phyloP scores from a whole-genome alignment of 768 basidiomycete genomes.

The Sporobolomyces roseus region DNA sequence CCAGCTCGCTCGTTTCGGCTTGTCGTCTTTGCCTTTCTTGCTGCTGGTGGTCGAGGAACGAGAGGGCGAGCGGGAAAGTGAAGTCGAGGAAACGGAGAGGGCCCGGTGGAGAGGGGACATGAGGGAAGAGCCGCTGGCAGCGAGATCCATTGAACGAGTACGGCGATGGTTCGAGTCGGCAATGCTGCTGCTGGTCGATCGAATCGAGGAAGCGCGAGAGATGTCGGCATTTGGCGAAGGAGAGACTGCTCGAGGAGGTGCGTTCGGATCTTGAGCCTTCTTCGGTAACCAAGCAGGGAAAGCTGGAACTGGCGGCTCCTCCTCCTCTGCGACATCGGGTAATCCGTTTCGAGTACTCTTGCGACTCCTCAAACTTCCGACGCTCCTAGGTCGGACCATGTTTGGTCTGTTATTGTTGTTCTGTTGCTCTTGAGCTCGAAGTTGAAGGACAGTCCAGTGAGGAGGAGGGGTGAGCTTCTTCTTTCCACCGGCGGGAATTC shows the following conservation, averaged over 20 bases:
- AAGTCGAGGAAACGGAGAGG: background rate
- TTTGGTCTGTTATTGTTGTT: background rate
- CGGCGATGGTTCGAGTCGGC: slow-evolving; percentile 15
- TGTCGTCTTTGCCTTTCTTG: background rate
- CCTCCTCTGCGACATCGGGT: slow-evolving; percentile 29
- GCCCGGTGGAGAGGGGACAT: slow-evolving; percentile 14
- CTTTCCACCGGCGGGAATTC: background rate
- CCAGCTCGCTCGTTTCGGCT: slow-evolving; percentile 5
- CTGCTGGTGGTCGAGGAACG: background rate
- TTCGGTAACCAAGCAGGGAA: slow-evolving; percentile 19
- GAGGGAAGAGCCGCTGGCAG: background rate
- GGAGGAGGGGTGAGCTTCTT: slow-evolving; percentile 24
- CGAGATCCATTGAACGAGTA: slow-evolving; percentile 27
- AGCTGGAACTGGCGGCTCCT: slow-evolving; percentile 13
- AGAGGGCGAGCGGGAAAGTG: background rate
- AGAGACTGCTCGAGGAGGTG: background rate
- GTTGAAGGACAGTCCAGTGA: slow-evolving; percentile 30
- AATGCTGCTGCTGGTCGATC: background rate
- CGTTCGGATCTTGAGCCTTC: background rate
- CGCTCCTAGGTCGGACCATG: slow-evolving; percentile 15
- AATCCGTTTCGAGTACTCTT: slow-evolving; percentile 3
- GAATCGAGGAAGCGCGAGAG: slow-evolving; percentile 8
- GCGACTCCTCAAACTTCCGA: slow-evolving; percentile 11
- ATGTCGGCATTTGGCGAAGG: background rate
- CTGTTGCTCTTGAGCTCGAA: slow-evolving; percentile 15